Conservation (phyloP, 371 early-diverging fungal genomes). For the Mucor indicus region DNA sequence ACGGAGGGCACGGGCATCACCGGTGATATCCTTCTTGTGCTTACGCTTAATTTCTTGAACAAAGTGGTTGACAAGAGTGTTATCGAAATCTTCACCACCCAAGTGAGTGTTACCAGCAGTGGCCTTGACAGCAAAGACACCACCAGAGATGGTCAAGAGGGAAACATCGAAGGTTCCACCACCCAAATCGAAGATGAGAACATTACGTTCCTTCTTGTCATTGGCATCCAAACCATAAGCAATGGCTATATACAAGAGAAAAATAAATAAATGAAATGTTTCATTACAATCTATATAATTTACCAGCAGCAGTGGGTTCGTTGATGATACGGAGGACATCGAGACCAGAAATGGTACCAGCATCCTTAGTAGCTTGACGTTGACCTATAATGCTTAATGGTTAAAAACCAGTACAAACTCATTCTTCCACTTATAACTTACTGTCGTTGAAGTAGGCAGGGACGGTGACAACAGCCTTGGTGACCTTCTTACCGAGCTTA, state of each 20-base stretch:
- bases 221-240: conserved; percentile 89
- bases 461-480: conserved; percentile 92
- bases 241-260: conserved; percentile 61
- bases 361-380: conserved; percentile 85
- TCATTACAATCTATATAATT: background rate
- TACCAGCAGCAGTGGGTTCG: conserved; percentile 91
- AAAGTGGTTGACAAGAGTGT: conserved; percentile 79
- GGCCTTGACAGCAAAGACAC: conserved; percentile 92
- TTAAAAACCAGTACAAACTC: conserved; percentile 38
- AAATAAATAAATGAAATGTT: background rate
- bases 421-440: conserved; percentile 18
- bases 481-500: conserved; percentile 78
- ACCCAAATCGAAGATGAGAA: conserved; percentile 94
- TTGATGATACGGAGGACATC: conserved; percentile 87
- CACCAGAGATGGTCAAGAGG: conserved; percentile 79
- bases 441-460: conserved; percentile 82
- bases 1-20: conserved; percentile 86
- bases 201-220: conserved; percentile 72
- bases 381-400: conserved; percentile 81
- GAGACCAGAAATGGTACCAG: conserved; percentile 78
- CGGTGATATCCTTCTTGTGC: conserved; percentile 73
- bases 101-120: conserved; percentile 96
- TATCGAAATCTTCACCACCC: conserved; percentile 99
- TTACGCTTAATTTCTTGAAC: conserved; percentile 86
- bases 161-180: conserved; percentile 95